Evolutionary conservation across 352 stramenopile species (phyloP).

Genomic region (Pythium rishiriense): DNA sequence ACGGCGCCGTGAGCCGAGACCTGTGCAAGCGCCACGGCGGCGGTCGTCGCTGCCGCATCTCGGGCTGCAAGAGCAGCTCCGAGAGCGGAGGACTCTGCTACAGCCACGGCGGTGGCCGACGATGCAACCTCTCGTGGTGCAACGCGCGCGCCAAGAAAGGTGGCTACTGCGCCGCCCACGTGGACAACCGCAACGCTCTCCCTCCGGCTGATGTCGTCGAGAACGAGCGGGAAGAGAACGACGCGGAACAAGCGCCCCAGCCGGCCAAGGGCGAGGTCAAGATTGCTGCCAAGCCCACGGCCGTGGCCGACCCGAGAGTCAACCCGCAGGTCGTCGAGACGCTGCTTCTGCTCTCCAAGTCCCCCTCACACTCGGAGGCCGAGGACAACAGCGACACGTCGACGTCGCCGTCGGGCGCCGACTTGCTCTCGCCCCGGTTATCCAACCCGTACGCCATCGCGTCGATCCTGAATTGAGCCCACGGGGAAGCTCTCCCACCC

Average conservation of each 20-base stretch:
- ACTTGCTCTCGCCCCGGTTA: constrained; percentile 23
- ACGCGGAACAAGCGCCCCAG: neutral
- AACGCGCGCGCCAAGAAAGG: constrained; percentile 76
- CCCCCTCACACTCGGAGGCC: constrained; percentile 19
- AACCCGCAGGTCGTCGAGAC: constrained; percentile 63
- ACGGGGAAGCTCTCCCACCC: neutral
- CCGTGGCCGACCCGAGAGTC: constrained; percentile 10
- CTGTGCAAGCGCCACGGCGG: constrained; percentile 80
- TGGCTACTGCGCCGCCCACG: constrained; percentile 62
- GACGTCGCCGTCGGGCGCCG: constrained; percentile 5
- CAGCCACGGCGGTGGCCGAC: constrained; percentile 67
- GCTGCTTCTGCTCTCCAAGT: constrained; percentile 61
- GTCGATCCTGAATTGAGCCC: constrained; percentile 28
- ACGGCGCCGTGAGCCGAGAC: constrained; percentile 77
- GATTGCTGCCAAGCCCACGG: constrained; percentile 13
- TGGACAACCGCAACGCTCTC: constrained; percentile 28
- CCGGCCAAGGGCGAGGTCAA: constrained; percentile 10
- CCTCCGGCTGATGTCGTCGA: constrained; percentile 22
- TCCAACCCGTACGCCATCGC: constrained; percentile 28
- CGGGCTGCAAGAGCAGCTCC: constrained; percentile 67
- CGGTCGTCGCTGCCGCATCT: constrained; percentile 64
- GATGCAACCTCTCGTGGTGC: constrained; percentile 69
- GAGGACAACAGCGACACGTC: constrained; percentile 17
- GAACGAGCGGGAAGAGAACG: constrained; percentile 16
- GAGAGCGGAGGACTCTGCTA: constrained; percentile 80